A percentile compares a stretch with the other conserved stretches of the same genome.
Evolutionary conservation across 2,329 filamentous ascomycete species (phyloP).

Genomic region (Aspergillus puulaauensis): DNA sequence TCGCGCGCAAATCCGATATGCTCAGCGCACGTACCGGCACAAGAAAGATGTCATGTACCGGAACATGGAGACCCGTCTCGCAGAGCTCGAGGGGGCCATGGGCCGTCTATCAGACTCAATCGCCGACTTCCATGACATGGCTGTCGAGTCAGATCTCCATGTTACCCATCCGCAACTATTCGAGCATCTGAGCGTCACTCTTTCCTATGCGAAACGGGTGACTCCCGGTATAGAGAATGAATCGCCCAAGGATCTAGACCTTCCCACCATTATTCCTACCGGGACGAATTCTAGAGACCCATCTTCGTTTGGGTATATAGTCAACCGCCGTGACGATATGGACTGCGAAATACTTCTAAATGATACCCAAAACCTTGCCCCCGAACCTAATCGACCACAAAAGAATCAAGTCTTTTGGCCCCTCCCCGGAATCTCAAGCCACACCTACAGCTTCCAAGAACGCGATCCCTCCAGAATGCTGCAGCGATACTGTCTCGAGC

Average conservation of each 20-base stretch:
- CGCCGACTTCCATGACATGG: conserved; percentile 62
- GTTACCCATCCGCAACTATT: conserved; percentile 7
- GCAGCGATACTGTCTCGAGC: conserved; percentile 65
- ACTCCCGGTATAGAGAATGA: not conserved
- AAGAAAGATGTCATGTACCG: conserved; percentile 79
- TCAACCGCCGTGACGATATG: not conserved
- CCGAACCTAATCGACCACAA: not conserved
- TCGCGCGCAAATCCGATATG: conserved; percentile 79
- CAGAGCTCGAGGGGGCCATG: conserved; percentile 65
- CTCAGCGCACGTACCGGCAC: conserved; percentile 78
- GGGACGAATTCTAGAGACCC: not conserved
- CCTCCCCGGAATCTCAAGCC: conserved; percentile 11
- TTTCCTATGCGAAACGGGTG: not conserved
- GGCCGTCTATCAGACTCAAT: conserved; percentile 73
- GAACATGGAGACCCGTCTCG: conserved; percentile 67
- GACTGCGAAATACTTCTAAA: not conserved
- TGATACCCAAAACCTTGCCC: not conserved
- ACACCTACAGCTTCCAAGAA: conserved; percentile 63
- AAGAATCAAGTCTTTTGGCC: not conserved
- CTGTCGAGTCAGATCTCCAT: conserved; percentile 49
- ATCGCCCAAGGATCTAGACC: too few species aligned
- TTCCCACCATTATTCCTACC: not conserved
- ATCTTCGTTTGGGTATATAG: conserved; percentile 1
- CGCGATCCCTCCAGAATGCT: conserved; percentile 69
- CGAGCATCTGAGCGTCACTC: not conserved